Conservation (phyloP, 352 stramenopile species). For the Bremia lactucae region DNA sequence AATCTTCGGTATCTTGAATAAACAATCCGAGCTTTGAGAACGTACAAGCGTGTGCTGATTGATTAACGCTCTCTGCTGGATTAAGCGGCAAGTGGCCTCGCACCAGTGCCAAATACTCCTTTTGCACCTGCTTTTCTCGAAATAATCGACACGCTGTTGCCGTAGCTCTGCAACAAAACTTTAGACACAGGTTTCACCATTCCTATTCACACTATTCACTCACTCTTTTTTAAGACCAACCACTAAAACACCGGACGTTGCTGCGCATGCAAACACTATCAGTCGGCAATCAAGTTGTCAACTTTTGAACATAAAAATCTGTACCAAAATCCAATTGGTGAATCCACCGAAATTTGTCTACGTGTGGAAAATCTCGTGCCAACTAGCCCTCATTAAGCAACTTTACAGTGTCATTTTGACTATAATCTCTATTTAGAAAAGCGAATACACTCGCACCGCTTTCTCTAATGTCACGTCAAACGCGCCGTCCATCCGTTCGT, state of each 20-base stretch:
- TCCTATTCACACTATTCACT: slow-evolving; percentile 3
- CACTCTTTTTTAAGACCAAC: slow-evolving; percentile 65
- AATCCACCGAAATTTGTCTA: slow-evolving; percentile 81
- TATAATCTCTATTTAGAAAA: not conserved
- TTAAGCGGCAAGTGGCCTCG: slow-evolving; percentile 56
- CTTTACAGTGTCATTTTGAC: no score
- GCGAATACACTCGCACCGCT: slow-evolving; percentile 27
- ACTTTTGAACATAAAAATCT: not conserved
- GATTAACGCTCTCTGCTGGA: slow-evolving; percentile 19
- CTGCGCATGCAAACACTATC: slow-evolving; percentile 10
- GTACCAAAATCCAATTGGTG: slow-evolving; percentile 85
- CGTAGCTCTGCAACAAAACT: slow-evolving; percentile 36
- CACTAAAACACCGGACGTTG: slow-evolving; percentile 79
- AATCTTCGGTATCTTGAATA: slow-evolving; percentile 62
- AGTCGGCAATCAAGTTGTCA: slow-evolving; percentile 1
- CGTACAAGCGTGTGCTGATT: slow-evolving; percentile 29
- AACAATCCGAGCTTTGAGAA: slow-evolving; percentile 56
- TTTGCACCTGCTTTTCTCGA: slow-evolving; percentile 65
- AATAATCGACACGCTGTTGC: slow-evolving; percentile 60
- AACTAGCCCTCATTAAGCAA: slow-evolving; percentile 23
- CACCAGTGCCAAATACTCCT: slow-evolving; percentile 81
- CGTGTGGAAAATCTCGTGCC: slow-evolving; percentile 55
- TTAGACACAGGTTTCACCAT: not conserved
- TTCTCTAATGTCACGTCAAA: slow-evolving; percentile 88
- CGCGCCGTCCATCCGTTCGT: slow-evolving; percentile 77